These are phyloP conservation scores for Bonia amplexicaulis DNA, from an alignment of 176 grass and related monocot species.

Conservation along the genomic window DNA sequence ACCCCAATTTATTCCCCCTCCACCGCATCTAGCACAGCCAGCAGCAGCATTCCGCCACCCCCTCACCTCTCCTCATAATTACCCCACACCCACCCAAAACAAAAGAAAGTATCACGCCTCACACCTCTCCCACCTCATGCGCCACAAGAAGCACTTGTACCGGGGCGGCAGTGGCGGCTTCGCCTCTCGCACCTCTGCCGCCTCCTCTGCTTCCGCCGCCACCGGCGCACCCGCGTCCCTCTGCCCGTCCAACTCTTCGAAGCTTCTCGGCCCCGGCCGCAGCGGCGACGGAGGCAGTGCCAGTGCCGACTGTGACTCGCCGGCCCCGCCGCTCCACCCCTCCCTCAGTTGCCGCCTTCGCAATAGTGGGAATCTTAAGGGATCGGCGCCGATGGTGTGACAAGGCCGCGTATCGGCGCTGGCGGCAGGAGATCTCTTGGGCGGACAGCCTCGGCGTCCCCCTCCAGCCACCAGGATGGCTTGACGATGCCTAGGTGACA, in stretches of 20 bases:
- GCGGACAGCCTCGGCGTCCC: too few species aligned
- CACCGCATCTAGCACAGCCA: too few species aligned
- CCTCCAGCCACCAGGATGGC: too few species aligned
- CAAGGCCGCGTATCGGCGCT: too few species aligned
- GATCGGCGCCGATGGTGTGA: background rate
- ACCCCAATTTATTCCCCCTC: too few species aligned
- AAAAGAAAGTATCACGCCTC: background rate
- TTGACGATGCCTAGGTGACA: too few species aligned
- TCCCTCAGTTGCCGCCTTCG: conserved; percentile 72
- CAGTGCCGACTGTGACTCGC: background rate
- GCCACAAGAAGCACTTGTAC: conserved; percentile 52
- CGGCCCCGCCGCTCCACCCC: conserved; percentile 47
- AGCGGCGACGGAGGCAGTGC: conserved; percentile 17
- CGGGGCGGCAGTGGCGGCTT: conserved; percentile 49
- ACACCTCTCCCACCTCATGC: conserved; percentile 29
- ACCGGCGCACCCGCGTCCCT: conserved; percentile 1
- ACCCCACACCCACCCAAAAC: background rate
- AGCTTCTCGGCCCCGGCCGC: conserved; percentile 60
- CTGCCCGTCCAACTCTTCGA: conserved; percentile 40
- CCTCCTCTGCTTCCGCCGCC: conserved; percentile 28
- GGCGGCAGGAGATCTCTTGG: too few species aligned
- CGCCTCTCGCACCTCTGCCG: conserved; percentile 47
- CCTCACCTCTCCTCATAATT: too few species aligned
- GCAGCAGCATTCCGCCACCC: too few species aligned
- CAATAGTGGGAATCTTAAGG: conserved; percentile 82